These are phyloP conservation scores for Neonectria magnoliae DNA, from an alignment of 2,329 filamentous ascomycete genomes.

Conservation along the genomic window DNA sequence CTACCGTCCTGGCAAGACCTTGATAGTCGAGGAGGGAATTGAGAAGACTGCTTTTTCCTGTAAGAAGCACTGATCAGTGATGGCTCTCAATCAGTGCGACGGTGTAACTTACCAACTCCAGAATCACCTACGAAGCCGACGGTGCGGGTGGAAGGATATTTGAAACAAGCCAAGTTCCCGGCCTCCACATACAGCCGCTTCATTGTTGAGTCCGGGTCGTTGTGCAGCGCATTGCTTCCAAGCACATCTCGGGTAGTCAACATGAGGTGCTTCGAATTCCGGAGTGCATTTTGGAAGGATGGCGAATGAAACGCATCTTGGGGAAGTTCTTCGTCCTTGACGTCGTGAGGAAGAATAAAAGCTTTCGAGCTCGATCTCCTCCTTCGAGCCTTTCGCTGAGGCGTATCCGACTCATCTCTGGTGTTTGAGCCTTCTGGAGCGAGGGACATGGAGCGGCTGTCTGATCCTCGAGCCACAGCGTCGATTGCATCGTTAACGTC, in stretches of 20 bases:
- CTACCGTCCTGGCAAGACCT: constrained; percentile 55
- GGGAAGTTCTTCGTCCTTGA: constrained; percentile 47
- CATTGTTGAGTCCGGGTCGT: constrained; percentile 53
- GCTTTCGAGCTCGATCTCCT: constrained; percentile 25
- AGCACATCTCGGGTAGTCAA: constrained; percentile 45
- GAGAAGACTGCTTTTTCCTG: constrained; percentile 60
- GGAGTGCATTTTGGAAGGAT: constrained; percentile 48
- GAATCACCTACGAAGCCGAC: constrained; percentile 61
- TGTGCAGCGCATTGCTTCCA: constrained; percentile 47
- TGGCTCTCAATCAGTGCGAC: too few species aligned
- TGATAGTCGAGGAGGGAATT: constrained; percentile 57
- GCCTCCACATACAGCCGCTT: constrained; percentile 47
- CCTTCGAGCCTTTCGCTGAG: constrained; percentile 10
- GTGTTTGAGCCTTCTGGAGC: constrained; percentile 16
- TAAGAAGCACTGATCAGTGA: not conserved
- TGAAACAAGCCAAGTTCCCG: constrained; percentile 47
- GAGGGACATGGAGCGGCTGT: constrained; percentile 20
- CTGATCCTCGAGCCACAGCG: constrained; percentile 14
- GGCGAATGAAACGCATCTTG: constrained; percentile 49
- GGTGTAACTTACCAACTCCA: constrained; percentile 51
- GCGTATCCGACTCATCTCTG: constrained; percentile 1
- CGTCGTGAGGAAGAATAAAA: constrained; percentile 28
- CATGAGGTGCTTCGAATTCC: constrained; percentile 47
- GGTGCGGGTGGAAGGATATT: constrained; percentile 50
- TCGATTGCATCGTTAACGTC: constrained; percentile 20